Base-by-base conservation (phyloP, 805 yeast genomes). In the Millerozyma acaciae region DNA sequence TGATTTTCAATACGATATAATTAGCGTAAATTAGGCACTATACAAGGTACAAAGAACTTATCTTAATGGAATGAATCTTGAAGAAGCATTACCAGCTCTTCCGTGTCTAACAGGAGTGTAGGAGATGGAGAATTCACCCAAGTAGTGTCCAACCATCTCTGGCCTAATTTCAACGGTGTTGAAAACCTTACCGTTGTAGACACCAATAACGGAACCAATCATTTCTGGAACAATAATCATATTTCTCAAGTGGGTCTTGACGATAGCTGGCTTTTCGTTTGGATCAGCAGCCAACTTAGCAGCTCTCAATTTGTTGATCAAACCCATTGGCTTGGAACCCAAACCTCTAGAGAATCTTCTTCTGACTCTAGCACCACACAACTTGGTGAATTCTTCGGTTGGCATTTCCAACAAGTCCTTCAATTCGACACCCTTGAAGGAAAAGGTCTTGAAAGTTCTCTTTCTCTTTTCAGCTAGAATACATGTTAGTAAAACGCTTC, bases 41-140 rank as follows among this genome's bases (percentile, higher is more conserved):
- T 23, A 23, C 10, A 23, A 23, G 26, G 10, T 23, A 23, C 26
- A 23, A 23, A 23, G 8, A 28, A 45, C 57, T 60, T 66, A 66
- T 56, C 60, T 62, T 59, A 66, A 64, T 70, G 89, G 88, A 64
- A 80, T 78, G 80, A 82, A 82, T 71, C 84, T 72, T 70, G 70
- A 73, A 63, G 71, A 84, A 73, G 73, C 84, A 76, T 76, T 74
- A 81, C 89, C 95, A 61, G 94, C 89, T 78, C 93, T 83, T 83
- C 97, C 97, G 80, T 94, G 99, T 80, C 95, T 87, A 70, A 90
- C 97, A 68, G 99, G 98, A 73, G 95, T 85, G 81, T 93, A 93
- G 61, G 98, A 78, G 75, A 93, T 93, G 64, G 98, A 90, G 87
- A 93, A 93, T 80, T 93, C 99, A 78, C 97, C 99, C 63, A 93